phyloP scores from a whole-genome alignment of 331 rosid species.

The Acacia pycnantha region DNA sequence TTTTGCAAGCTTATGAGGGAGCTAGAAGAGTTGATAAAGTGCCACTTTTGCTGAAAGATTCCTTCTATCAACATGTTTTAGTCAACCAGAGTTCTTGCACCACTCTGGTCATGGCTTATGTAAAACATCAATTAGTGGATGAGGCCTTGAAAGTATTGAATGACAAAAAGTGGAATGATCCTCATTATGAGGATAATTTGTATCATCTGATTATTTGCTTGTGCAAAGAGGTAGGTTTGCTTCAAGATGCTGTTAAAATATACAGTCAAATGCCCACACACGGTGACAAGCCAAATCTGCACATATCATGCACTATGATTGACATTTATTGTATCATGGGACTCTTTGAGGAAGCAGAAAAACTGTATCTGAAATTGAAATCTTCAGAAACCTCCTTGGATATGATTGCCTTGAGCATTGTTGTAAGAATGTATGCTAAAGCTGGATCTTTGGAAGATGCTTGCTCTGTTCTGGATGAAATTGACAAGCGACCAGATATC shows the following conservation, averaged over 20 bases:
- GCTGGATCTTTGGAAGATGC: conserved; percentile 78
- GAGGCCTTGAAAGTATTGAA: conserved; percentile 69
- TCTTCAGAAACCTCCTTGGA: conserved; percentile 61
- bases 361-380: conserved; percentile 58
- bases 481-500: conserved; percentile 62
- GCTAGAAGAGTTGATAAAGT: conserved; percentile 63
- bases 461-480: conserved; percentile 68
- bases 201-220: conserved; percentile 89
- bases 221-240: conserved; percentile 68
- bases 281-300: conserved; percentile 61
- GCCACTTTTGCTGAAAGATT: conserved; percentile 62
- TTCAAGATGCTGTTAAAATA: conserved; percentile 70
- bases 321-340: conserved; percentile 70
- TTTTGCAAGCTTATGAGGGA: conserved; percentile 73
- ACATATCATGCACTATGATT: conserved; percentile 81
- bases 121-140: conserved; percentile 67
- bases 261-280: conserved; percentile 48
- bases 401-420: conserved; percentile 71
- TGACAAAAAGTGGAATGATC: conserved; percentile 74
- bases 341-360: conserved; percentile 60
- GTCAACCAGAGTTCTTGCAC: conserved; percentile 80
- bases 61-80: conserved; percentile 59
- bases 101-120: conserved; percentile 78
- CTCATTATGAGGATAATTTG: conserved; percentile 64
- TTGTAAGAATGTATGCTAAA: conserved; percentile 80